Conservation (phyloP, 1,284 basidiomycete species). For the Apiotrichum veenhuisii region DNA sequence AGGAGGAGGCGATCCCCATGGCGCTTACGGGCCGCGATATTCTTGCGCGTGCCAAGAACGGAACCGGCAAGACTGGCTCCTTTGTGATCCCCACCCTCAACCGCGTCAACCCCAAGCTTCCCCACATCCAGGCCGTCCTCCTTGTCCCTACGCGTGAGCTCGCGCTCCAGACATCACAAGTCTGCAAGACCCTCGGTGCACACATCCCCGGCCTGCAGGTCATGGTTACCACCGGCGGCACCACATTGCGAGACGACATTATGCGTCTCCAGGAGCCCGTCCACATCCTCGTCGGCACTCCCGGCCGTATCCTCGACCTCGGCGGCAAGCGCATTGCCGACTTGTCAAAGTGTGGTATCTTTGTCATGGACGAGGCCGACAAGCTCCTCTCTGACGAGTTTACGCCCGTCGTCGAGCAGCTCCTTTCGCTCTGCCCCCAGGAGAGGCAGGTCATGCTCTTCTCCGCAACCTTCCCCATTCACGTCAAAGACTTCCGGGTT, state of each 20-base stretch:
- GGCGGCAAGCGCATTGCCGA: slow-evolving; percentile 92
- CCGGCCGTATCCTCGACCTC: slow-evolving; percentile 91
- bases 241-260: slow-evolving; percentile 97
- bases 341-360: slow-evolving; percentile 88
- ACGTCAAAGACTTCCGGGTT: slow-evolving; percentile 95
- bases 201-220: slow-evolving; percentile 85
- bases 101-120: slow-evolving; percentile 78
- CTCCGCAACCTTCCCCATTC: slow-evolving; percentile 97
- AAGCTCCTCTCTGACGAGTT: slow-evolving; percentile 97
- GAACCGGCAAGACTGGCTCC: slow-evolving; percentile 70
- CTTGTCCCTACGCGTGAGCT: slow-evolving; percentile 94
- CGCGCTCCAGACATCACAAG: slow-evolving; percentile 92
- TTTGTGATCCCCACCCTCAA: slow-evolving; percentile 97
- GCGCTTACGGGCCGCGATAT: slow-evolving; percentile 84
- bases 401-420: slow-evolving; percentile 95
- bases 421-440: slow-evolving; percentile 77
- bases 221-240: slow-evolving; percentile 99
- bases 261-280: slow-evolving; percentile 84
- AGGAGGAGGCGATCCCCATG: slow-evolving; percentile 92
- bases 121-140: slow-evolving; percentile 91
- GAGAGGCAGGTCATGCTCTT: slow-evolving; percentile 98
- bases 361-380: slow-evolving; percentile 99
- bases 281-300: slow-evolving; percentile 95
- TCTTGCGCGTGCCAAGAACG: slow-evolving; percentile 61
- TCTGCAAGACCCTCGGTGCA: slow-evolving; percentile 94